Evolutionary conservation across 441 rosid species (phyloP), one percentile per base, ranked within the genome.

Genomic region (Melastoma candidum): DNA sequence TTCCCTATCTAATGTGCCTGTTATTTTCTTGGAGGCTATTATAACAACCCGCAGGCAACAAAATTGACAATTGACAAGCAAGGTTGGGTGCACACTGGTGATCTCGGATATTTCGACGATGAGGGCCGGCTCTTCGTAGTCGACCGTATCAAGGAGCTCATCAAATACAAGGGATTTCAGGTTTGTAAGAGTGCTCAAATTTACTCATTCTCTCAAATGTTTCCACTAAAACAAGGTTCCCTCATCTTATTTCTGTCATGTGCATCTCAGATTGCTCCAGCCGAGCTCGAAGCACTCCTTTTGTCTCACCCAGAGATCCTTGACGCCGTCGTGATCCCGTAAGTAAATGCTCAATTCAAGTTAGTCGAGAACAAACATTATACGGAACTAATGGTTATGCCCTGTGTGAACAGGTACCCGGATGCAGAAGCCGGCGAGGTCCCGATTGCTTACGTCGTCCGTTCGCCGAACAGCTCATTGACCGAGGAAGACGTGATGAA

Each of bases 341-440:
- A 76, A 77, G 98, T 51, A 29, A 26, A 41, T 41, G 13, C 4
- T 12, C 9, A 2, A n/a, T 12, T 11, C 2, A 11, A 39, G 41
- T 41, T 26, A 7, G 12, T 53, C 3, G n/a, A 17, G 12, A 46
- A 49, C 41, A 36, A 36, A 9, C 8, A 9, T 36, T 17, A 12
- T 4, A n/a, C 1, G 1, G 24, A 17, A 17, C 29, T 7, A 11
- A 45, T 25, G 13, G 26, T 10, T 1, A 10, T 12, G 8, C 41
- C 51, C 61, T 2, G 25, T 13, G 55, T 12, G 25, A 77, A 60
- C 60, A 88, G 97, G 55, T 86, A 69, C 46, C 98, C 98, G 32
- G 93, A 93, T 71, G 86, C 78, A 52, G 90, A 93, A 74, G 95
- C 95, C 41, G 95, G 98, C 26, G 98, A 86, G 73, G 95, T 93